Conservation (phyloP, 305 asterid species). For the Fraxinus albicans region DNA sequence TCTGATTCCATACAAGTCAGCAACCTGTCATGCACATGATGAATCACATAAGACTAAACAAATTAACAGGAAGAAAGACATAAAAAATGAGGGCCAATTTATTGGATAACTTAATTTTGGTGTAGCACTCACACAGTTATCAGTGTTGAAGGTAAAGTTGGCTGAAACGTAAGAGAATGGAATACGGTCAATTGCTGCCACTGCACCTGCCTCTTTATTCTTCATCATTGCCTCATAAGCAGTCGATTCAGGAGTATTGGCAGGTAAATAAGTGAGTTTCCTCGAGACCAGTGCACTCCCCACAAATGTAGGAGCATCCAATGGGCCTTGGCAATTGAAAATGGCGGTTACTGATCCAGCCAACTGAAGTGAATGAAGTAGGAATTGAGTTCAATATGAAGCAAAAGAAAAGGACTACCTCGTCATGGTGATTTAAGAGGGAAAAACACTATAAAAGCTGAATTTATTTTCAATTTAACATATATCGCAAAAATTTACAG, state of each 20-base stretch:
- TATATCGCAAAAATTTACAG: background rate
- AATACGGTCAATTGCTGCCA: constrained; percentile 92
- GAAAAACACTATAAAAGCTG: background rate
- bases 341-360: constrained; percentile 98
- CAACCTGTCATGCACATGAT: constrained; percentile 62
- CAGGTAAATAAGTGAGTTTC: constrained; percentile 65
- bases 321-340: constrained; percentile 98
- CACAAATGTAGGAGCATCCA: constrained; percentile 95
- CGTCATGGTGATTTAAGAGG: constrained; percentile 8
- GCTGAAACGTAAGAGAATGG: constrained; percentile 95
- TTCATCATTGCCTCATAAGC: constrained; percentile 90
- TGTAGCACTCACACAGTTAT: constrained; percentile 80
- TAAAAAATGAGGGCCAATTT: background rate
- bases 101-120: constrained; percentile 10
- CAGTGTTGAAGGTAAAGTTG: constrained; percentile 95
- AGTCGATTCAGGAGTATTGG: constrained; percentile 65
- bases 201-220: constrained; percentile 97
- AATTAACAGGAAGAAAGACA: background rate
- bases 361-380: constrained; percentile 54
- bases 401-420: constrained; percentile 23
- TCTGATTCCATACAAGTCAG: constrained; percentile 97
- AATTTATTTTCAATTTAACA: constrained; percentile 4
- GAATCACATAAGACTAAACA: constrained; percentile 21
- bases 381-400: constrained; percentile 18
- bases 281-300: constrained; percentile 97